Conservation (phyloP, 2,329 filamentous ascomycete species). For the Xylaria sp. region DNA sequence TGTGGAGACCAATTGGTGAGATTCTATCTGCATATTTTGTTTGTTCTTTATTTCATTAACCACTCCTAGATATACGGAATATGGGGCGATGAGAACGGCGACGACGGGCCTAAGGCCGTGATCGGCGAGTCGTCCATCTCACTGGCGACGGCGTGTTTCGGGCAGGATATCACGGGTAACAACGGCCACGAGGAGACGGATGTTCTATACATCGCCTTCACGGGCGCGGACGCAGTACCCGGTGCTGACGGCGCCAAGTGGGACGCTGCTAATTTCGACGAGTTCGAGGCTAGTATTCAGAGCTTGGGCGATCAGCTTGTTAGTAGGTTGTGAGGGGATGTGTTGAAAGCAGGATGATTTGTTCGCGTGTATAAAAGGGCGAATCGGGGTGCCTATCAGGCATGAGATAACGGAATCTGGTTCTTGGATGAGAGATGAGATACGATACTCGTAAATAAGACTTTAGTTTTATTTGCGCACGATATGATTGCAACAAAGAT, state of each 20-base stretch:
- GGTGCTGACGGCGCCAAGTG: conserved; percentile 65
- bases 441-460: too few species aligned
- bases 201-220: conserved; percentile 72
- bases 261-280: conserved; percentile 59
- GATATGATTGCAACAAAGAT: too few species aligned
- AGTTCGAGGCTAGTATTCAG: conserved; percentile 66
- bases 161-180: conserved; percentile 63
- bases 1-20: conserved; percentile 59
- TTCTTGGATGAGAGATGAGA: too few species aligned
- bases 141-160: conserved; percentile 68
- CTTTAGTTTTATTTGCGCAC: too few species aligned
- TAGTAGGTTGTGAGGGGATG: conserved; percentile 2
- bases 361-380: neutral
- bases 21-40: neutral
- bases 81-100: conserved; percentile 72
- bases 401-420: too few species aligned
- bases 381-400: too few species aligned
- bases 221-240: conserved; percentile 66
- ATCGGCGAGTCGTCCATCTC: conserved; percentile 69
- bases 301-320: conserved; percentile 64
- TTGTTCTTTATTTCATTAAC: neutral
- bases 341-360: neutral
- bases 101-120: conserved; percentile 57
- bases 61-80: conserved; percentile 61
- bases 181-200: conserved; percentile 67